phyloP scores from a whole-genome alignment of 139 green algal species.

The Volvox reticuliferus region DNA sequence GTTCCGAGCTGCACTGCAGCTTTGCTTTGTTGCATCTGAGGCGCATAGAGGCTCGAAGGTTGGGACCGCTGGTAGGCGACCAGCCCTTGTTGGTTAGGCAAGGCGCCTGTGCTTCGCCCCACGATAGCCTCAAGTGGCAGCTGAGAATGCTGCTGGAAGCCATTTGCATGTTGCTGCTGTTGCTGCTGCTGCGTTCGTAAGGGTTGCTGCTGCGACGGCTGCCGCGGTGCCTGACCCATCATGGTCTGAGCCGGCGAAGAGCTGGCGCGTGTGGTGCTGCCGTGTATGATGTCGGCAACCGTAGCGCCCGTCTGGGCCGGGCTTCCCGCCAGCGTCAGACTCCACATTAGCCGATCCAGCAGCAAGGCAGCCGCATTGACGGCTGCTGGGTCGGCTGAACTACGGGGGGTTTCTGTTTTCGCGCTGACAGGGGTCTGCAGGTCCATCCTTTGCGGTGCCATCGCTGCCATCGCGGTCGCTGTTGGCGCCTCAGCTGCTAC shows the following conservation, averaged over 20 bases:
- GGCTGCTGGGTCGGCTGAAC: not conserved
- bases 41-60: not conserved
- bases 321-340: too few relatives aligned
- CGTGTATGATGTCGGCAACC: too few relatives aligned
- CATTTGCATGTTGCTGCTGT: not conserved
- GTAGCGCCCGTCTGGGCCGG: too few relatives aligned
- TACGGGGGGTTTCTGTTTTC: too few relatives aligned
- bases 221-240: not conserved
- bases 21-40: not conserved
- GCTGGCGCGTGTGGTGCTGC: too few relatives aligned
- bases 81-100: not conserved
- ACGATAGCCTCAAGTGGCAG: not conserved
- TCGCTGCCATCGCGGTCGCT: too few relatives aligned
- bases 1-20: not conserved
- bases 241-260: too few relatives aligned
- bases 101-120: not conserved
- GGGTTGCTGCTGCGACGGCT: not conserved
- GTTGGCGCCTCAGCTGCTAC: not conserved
- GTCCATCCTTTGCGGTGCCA: too few relatives aligned
- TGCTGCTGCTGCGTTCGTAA: not conserved
- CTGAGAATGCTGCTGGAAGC: not conserved
- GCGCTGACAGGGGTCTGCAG: too few relatives aligned
- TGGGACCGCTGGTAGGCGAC: too few relatives aligned
- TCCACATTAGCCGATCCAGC: not conserved
- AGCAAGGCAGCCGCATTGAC: not conserved